Conservation (phyloP, 495 filamentous ascomycete species). For the Parmelia sp. region DNA sequence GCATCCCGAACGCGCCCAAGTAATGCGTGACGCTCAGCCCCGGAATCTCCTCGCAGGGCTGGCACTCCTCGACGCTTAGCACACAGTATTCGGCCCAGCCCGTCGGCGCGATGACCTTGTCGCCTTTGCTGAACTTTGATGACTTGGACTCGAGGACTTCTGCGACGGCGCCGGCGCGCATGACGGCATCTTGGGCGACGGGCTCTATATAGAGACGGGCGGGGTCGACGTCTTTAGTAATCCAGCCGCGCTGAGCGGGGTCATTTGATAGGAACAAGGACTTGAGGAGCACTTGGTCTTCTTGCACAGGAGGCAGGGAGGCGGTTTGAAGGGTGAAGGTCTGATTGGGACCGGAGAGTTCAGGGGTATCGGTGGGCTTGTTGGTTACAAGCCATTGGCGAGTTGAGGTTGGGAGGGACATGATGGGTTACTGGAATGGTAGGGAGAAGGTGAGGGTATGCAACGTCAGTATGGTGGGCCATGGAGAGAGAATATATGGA, state of each 20-base stretch:
- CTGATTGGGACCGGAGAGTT: conserved; percentile 28
- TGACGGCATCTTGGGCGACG: conserved; percentile 50
- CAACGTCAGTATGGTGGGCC: too few species aligned
- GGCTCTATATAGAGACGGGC: conserved; percentile 53
- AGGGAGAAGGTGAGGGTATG: background rate
- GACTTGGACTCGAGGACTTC: conserved; percentile 40
- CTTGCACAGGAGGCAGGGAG: conserved; percentile 40
- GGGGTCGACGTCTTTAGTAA: conserved; percentile 41
- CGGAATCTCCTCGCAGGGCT: conserved; percentile 30
- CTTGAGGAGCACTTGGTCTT: conserved; percentile 54
- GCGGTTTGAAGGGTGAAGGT: conserved; percentile 46
- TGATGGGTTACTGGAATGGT: conserved; percentile 10
- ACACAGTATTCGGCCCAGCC: conserved; percentile 50
- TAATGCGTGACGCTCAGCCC: conserved; percentile 41
- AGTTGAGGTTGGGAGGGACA: conserved; percentile 24
- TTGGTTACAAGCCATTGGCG: conserved; percentile 37
- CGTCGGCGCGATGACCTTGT: conserved; percentile 35
- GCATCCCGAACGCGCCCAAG: conserved; percentile 44
- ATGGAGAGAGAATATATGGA: too few species aligned
- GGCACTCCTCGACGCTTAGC: conserved; percentile 31
- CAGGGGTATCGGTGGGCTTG: conserved; percentile 31
- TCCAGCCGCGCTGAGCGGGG: conserved; percentile 64
- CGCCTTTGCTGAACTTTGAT: conserved; percentile 31
- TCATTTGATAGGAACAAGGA: conserved; percentile 59
- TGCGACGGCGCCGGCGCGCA: conserved; percentile 48